A percentile compares a stretch with the other conserved stretches of the same genome.
Conservation (phyloP, 169 alveolate species). For the Cytauxzoon felis region DNA sequence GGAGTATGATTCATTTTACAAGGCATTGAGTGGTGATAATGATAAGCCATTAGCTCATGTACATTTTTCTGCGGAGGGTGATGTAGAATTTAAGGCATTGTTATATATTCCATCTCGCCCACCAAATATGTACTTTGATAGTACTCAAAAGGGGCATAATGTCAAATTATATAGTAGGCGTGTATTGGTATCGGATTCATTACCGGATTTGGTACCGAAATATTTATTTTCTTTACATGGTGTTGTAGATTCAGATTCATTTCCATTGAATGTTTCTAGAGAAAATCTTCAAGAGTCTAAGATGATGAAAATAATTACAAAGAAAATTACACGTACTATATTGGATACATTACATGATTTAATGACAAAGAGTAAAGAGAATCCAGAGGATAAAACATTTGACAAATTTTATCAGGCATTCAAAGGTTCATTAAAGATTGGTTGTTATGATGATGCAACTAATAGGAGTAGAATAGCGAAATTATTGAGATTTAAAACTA, state of each 20-base stretch:
- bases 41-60: conserved; percentile 94
- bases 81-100: conserved; percentile 95
- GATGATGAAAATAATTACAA: conserved; percentile 88
- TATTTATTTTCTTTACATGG: conserved; percentile 91
- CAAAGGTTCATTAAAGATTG: conserved; percentile 88
- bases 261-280: conserved; percentile 93
- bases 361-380: conserved; percentile 83
- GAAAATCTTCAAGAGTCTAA: conserved; percentile 91
- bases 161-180: conserved; percentile 87
- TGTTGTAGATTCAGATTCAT: conserved; percentile 93
- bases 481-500: conserved; percentile 86
- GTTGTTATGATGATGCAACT: conserved; percentile 93
- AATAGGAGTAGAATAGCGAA: conserved; percentile 89
- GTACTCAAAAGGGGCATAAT: conserved; percentile 79
- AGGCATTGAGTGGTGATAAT: conserved; percentile 90
- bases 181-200: conserved; percentile 91
- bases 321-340: conserved; percentile 94
- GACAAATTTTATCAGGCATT: conserved; percentile 88
- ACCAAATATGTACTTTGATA: conserved; percentile 88
- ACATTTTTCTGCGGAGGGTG: conserved; percentile 99
- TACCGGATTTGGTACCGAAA: conserved; percentile 90
- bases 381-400: conserved; percentile 70
- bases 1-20: conserved; percentile 94
- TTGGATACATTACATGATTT: conserved; percentile 89
- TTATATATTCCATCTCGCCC: conserved; percentile 92